These are phyloP conservation scores for Exophiala lecanii-corni DNA, from an alignment of 2,329 filamentous ascomycete genomes.

Conservation along the genomic window DNA sequence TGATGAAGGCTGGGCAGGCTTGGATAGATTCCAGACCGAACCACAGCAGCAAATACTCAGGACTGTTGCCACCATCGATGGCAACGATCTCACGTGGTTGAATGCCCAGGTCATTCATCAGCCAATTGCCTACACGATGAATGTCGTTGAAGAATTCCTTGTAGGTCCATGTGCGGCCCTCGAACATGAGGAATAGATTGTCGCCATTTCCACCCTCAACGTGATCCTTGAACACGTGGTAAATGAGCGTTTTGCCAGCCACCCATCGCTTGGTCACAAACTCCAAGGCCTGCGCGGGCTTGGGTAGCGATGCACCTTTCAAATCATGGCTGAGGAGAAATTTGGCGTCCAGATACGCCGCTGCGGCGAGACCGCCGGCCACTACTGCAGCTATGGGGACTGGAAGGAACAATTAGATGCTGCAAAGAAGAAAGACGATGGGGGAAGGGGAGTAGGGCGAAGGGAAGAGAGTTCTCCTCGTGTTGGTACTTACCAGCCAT, in stretches of 20 bases:
- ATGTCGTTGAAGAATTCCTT: slow-evolving; percentile 49
- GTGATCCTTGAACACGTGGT: slow-evolving; percentile 64
- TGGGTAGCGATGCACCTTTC: slow-evolving; percentile 37
- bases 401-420: background rate
- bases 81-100: slow-evolving; percentile 58
- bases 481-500: slow-evolving; percentile 1
- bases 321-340: slow-evolving; percentile 63
- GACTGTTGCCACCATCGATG: slow-evolving; percentile 63
- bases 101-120: slow-evolving; percentile 52
- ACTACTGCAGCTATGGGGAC: slow-evolving; percentile 26
- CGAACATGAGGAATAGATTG: slow-evolving; percentile 64
- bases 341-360: slow-evolving; percentile 65
- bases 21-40: slow-evolving; percentile 62
- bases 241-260: slow-evolving; percentile 55
- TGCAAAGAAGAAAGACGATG: too few relatives aligned
- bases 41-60: slow-evolving; percentile 64
- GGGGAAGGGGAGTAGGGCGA: too few relatives aligned
- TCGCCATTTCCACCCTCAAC: slow-evolving; percentile 46
- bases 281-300: slow-evolving; percentile 11
- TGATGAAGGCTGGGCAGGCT: slow-evolving; percentile 65
- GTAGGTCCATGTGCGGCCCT: slow-evolving; percentile 57
- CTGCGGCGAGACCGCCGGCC: slow-evolving; percentile 37
- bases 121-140: slow-evolving; percentile 60
- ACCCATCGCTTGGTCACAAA: slow-evolving; percentile 36
- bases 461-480: slow-evolving; percentile 2